These are phyloP conservation scores for Alternaria sp. DNA, from an alignment of 2,329 filamentous ascomycete genomes.

Conservation along the genomic window DNA sequence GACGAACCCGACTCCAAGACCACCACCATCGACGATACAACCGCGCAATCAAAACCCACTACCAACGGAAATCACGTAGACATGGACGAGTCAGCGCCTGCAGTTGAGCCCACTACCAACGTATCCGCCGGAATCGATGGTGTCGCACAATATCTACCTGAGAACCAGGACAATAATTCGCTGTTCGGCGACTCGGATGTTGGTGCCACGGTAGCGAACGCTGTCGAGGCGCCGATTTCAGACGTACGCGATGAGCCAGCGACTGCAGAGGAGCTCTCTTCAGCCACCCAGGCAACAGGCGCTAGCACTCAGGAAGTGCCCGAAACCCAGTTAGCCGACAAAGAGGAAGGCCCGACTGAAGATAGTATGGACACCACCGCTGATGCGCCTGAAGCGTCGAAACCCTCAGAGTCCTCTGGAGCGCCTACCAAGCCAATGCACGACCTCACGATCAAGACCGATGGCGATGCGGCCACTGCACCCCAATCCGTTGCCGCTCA, in stretches of 20 bases:
- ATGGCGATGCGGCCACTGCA: slow-evolving; percentile 15
- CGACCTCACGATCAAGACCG: slow-evolving; percentile 39
- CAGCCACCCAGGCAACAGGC: slow-evolving; percentile 21
- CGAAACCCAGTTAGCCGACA: slow-evolving; percentile 33
- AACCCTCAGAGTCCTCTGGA: slow-evolving; percentile 17
- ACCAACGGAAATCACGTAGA: slow-evolving; percentile 40
- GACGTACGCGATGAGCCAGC: slow-evolving; percentile 41
- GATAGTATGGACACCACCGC: slow-evolving; percentile 39
- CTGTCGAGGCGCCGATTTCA: slow-evolving; percentile 50
- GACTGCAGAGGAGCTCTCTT: slow-evolving; percentile 16
- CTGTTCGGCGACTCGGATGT: slow-evolving; percentile 45
- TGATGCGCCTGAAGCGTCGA: slow-evolving; percentile 20
- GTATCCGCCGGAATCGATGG: slow-evolving; percentile 53
- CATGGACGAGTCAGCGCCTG: slow-evolving; percentile 31
- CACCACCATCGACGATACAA: slow-evolving; percentile 22
- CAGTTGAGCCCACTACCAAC: slow-evolving; percentile 47
- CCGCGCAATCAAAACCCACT: slow-evolving; percentile 31
- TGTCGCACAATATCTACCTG: slow-evolving; percentile 51
- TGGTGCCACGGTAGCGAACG: slow-evolving; percentile 42
- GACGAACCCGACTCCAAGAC: slow-evolving; percentile 35
- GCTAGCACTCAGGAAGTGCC: slow-evolving; percentile 40
- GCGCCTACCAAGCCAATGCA: slow-evolving; percentile 44
- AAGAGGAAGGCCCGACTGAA: slow-evolving; percentile 17
- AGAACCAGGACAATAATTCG: slow-evolving; percentile 49
- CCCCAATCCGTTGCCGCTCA: slow-evolving; percentile 22